phyloP scores from a whole-genome alignment of 2,329 filamentous ascomycete species.

The Nemania bipapillata region DNA sequence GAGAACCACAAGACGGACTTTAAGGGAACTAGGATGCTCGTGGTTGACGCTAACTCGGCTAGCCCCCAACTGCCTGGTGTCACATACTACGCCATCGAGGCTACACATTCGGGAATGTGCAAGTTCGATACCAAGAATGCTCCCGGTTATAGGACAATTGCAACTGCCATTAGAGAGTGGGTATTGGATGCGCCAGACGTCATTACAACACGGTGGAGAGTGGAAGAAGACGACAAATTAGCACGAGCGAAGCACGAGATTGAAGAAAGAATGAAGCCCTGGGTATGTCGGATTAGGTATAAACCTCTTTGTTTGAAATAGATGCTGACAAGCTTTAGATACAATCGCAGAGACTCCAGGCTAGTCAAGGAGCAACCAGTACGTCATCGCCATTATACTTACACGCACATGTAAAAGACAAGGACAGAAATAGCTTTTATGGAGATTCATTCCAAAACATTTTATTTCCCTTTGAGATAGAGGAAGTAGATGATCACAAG shows the following conservation, averaged over 20 bases:
- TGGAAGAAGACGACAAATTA: slow-evolving; percentile 66
- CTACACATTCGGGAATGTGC: slow-evolving; percentile 56
- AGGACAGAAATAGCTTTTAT: slow-evolving; percentile 42
- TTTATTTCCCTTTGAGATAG: slow-evolving; percentile 50
- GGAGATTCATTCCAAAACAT: slow-evolving; percentile 45
- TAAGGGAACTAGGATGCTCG: slow-evolving; percentile 68
- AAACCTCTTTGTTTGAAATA: background rate
- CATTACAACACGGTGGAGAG: slow-evolving; percentile 67
- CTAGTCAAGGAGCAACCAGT: slow-evolving; percentile 48
- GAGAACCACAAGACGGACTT: slow-evolving; percentile 78
- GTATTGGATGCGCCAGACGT: slow-evolving; percentile 64
- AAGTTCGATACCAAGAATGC: slow-evolving; percentile 65
- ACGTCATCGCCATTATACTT: slow-evolving; percentile 46
- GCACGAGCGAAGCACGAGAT: slow-evolving; percentile 58
- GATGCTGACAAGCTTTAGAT: slow-evolving; percentile 44
- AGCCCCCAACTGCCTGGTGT: slow-evolving; percentile 75
- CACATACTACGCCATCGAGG: slow-evolving; percentile 72
- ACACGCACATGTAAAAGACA: slow-evolving; percentile 38
- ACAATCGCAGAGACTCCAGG: slow-evolving; percentile 46
- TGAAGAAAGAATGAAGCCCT: slow-evolving; percentile 58
- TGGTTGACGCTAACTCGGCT: slow-evolving; percentile 77
- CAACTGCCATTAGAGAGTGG: slow-evolving; percentile 64
- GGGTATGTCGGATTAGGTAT: slow-evolving; percentile 48
- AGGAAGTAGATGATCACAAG: slow-evolving; percentile 47
- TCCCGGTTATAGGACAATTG: slow-evolving; percentile 70